phyloP scores from a whole-genome alignment of 257 asterid genomes.

The Ocimum tenuiflorum region DNA sequence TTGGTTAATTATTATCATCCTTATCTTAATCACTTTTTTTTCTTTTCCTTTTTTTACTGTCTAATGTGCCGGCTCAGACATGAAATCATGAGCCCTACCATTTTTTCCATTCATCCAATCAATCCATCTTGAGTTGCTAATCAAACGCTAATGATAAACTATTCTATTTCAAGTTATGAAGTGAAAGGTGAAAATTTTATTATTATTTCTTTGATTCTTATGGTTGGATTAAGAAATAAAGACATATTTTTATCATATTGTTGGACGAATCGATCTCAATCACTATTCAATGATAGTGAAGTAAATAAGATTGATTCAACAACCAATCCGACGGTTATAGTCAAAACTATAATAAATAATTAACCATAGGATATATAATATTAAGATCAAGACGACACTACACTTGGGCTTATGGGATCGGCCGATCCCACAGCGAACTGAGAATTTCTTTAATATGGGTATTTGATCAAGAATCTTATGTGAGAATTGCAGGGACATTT shows the following conservation, averaged over 20 bases:
- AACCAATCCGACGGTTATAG: neutral
- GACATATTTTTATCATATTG: no score
- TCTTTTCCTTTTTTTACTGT: neutral
- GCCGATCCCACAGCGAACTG: no score
- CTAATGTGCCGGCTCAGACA: neutral
- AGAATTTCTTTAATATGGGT: no score
- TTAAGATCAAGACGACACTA: no score
- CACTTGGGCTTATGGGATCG: no score
- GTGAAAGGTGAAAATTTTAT: neutral
- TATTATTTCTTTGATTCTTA: neutral
- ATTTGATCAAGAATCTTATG: no score
- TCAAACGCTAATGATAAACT: conserved; percentile 20
- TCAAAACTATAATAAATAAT: neutral
- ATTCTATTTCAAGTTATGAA: neutral
- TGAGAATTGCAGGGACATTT: no score
- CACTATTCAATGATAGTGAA: neutral
- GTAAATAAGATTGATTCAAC: neutral
- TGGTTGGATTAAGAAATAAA: neutral
- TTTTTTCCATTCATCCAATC: conserved; percentile 9
- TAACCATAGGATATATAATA: no score
- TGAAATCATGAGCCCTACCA: conserved; percentile 1
- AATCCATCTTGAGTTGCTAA: conserved; percentile 17
- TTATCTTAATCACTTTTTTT: conserved; percentile 18
- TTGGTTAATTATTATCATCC: conserved; percentile 4
- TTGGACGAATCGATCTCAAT: no score